Conservation (phyloP, 805 yeast genomes). For the Barnettozyma populi region DNA sequence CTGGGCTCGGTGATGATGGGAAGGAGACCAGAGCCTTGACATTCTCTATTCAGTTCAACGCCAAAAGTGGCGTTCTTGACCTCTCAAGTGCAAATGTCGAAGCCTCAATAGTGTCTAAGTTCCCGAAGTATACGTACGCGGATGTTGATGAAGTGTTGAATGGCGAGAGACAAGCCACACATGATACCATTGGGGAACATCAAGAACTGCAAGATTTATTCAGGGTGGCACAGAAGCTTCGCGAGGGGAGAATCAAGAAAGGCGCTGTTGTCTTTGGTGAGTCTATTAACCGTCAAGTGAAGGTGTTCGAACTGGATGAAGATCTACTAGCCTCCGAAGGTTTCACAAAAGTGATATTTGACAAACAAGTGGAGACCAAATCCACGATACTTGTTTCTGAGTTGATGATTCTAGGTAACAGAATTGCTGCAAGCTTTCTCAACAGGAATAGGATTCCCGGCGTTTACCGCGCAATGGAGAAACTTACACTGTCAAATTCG, state of each 20-base stretch:
- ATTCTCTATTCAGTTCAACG: slow-evolving; percentile 32
- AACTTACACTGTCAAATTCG: slow-evolving; percentile 18
- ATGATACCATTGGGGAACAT: slow-evolving; percentile 10
- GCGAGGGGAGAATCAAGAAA: slow-evolving; percentile 25
- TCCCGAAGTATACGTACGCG: slow-evolving; percentile 54
- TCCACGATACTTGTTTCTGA: slow-evolving; percentile 73
- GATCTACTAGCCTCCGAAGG: not conserved
- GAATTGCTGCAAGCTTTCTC: slow-evolving; percentile 49
- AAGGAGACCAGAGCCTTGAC: slow-evolving; percentile 43
- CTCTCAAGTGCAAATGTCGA: slow-evolving; percentile 28
- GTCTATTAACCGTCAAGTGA: slow-evolving; percentile 24
- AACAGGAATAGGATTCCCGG: slow-evolving; percentile 41
- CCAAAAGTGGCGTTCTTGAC: slow-evolving; percentile 18
- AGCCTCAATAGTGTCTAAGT: slow-evolving; percentile 39
- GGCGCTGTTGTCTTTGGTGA: slow-evolving; percentile 39
- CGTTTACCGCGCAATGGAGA: slow-evolving; percentile 35
- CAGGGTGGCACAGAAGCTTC: slow-evolving; percentile 27
- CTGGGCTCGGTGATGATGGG: slow-evolving; percentile 46
- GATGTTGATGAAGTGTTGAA: slow-evolving; percentile 50
- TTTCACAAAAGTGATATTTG: slow-evolving; percentile 17
- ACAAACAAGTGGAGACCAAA: slow-evolving; percentile 29
- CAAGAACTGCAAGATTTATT: slow-evolving; percentile 34
- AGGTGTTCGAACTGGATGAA: slow-evolving; percentile 2
- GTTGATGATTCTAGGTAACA: slow-evolving; percentile 76
- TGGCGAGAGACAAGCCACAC: slow-evolving; percentile 6